Conservation (phyloP, 306 rosid species). For the Trifolium subterraneum region DNA sequence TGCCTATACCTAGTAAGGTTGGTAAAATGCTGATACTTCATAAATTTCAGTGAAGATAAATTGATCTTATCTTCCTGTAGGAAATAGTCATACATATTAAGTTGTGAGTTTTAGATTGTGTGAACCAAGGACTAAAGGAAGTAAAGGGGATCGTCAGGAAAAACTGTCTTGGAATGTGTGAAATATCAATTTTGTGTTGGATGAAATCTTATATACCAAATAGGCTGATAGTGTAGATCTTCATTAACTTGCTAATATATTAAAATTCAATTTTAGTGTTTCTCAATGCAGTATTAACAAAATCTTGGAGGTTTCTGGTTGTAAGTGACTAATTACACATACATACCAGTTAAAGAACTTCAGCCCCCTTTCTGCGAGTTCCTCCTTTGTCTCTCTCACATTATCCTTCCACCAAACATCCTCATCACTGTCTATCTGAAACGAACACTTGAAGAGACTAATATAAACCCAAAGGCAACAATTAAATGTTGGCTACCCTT, state of each 20-base stretch:
- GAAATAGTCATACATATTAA: conserved; percentile 11
- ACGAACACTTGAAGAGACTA: conserved; percentile 36
- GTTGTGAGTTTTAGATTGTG: not conserved
- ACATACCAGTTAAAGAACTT: conserved; percentile 80
- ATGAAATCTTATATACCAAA: not conserved
- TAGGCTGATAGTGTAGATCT: not conserved
- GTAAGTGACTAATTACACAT: conserved; percentile 11
- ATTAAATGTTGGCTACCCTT: conserved; percentile 16
- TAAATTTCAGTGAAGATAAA: conserved; percentile 3
- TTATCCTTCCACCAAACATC: conserved; percentile 77
- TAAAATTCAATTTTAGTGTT: conserved; percentile 24
- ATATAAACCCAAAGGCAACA: conserved; percentile 40
- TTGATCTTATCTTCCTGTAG: no score
- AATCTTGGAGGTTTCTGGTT: conserved; percentile 18
- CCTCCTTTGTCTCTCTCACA: conserved; percentile 86
- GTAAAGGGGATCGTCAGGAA: not conserved
- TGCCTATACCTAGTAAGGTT: not conserved
- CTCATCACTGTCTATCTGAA: conserved; percentile 82
- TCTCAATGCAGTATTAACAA: conserved; percentile 36
- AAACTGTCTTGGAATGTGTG: not conserved
- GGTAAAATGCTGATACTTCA: conserved; percentile 2
- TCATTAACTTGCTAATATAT: conserved; percentile 14
- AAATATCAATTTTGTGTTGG: not conserved
- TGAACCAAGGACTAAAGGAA: not conserved
- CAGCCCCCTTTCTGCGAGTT: conserved; percentile 75